Percentiles rank a stretch among this genome's conserved stretches.
Evolutionary conservation across 1,139 yeast genomes (phyloP).

Genomic region (Candida pseudoviswanathii): DNA sequence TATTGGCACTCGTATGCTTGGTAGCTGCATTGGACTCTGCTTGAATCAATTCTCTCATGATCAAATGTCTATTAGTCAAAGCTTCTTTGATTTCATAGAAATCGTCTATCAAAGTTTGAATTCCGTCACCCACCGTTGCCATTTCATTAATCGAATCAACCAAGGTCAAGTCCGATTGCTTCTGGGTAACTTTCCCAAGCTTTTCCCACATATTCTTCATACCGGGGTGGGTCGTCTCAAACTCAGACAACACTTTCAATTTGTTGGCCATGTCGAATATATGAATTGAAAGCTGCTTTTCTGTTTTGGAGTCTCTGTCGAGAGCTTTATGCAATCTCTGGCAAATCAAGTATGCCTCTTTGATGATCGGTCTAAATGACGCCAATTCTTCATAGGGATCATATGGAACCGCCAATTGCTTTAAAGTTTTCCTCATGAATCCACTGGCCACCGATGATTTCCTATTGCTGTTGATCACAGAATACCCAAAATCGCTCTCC

Average conservation of each 20-base stretch:
- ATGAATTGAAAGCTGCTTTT: slow-evolving; percentile 57
- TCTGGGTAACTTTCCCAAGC: slow-evolving; percentile 65
- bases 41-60: slow-evolving; percentile 83
- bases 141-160: slow-evolving; percentile 73
- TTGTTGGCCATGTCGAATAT: slow-evolving; percentile 68
- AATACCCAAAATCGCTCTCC: slow-evolving; percentile 84
- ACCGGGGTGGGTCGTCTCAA: slow-evolving; percentile 59
- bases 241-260: slow-evolving; percentile 48
- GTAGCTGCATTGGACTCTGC: slow-evolving; percentile 76
- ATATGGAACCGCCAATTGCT: slow-evolving; percentile 88
- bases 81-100: slow-evolving; percentile 91
- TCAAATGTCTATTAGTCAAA: slow-evolving; percentile 83
- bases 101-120: slow-evolving; percentile 66
- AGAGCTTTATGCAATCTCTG: slow-evolving; percentile 59
- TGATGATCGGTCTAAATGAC: slow-evolving; percentile 82
- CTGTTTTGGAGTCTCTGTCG: slow-evolving; percentile 55
- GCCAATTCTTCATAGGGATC: slow-evolving; percentile 84
- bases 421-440: slow-evolving; percentile 79
- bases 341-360: slow-evolving; percentile 66
- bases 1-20: slow-evolving; percentile 74
- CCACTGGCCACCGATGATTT: slow-evolving; percentile 77
- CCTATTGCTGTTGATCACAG: slow-evolving; percentile 60
- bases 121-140: slow-evolving; percentile 78
- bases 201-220: slow-evolving; percentile 85
- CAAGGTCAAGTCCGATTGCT: slow-evolving; percentile 77